Evolutionary conservation across 495 filamentous ascomycete species (phyloP), one percentile per base, ranked within the genome.

Genomic region (Sabuloglossum arenarium): DNA sequence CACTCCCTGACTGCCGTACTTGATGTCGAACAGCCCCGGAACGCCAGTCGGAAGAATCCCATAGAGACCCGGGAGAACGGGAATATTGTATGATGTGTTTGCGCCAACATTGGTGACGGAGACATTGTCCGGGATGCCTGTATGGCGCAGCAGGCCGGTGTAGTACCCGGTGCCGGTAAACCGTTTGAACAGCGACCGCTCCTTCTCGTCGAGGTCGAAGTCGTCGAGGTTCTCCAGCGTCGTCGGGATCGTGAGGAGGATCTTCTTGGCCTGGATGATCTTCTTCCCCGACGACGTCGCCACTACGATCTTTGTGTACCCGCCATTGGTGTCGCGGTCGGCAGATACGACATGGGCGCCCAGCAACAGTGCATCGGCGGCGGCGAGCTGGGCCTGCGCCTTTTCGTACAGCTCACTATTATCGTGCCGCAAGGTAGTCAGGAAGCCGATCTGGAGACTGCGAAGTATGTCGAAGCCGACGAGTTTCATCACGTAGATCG

Each of bases 181-280:
- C 45, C 72, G 65, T 8, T 54, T 31, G 39, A 79, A 75, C 5
- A 78, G 27, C 0, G 19, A 12, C 0, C 37, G 27, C 56, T 79
- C 75, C 16, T 57, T 50, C 0, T 45, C 0, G 52, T 62, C 59
- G 8, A 75, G 67, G 54, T 69, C 65, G 50, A 72, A 69, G 6
- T 60, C 57, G 0, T 46, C 16, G 12, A 76, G 57, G 29, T 69
- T 73, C 0, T 60, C 42, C 0, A 66, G 42, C 16, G 57, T 67
- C 1, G 70, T 71, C 0, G 70, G 73, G 21, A 72, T 68, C 1
- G 74, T 64, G 25, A 73, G 62, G 32, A 79, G 56, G 12, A 78
- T 61, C 58, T 74, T 72, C 28, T 66, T 70, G 3, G 72, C 71
- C 49, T 61, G 54, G 56, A 78, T 67, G 28, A 66, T 61, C 55